Percentiles rank a stretch among this genome's conserved stretches.
Conservation (phyloP, 176 grass and related monocot genomes). For the Pontederia crassipes region DNA sequence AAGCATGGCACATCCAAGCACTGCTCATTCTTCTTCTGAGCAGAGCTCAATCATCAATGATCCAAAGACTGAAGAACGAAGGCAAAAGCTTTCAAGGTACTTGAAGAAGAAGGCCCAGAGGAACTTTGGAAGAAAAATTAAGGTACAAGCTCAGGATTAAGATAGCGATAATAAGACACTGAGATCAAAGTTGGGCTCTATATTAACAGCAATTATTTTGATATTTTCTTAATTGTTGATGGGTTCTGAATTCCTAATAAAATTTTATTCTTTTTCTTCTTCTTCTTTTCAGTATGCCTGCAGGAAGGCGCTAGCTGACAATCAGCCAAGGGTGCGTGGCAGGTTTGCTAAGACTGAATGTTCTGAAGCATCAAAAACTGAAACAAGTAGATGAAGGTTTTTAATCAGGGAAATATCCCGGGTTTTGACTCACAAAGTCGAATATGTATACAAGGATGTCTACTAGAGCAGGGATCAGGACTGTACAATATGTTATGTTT, state of each 20-base stretch:
- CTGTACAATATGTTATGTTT: no score
- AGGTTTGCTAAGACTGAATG: conserved; percentile 86
- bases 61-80: conserved; percentile 70
- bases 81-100: conserved; percentile 92
- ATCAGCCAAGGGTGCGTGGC: conserved; percentile 85
- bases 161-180: no score
- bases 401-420: no score
- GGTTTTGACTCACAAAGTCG: no score
- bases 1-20: conserved; percentile 28
- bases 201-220: no score
- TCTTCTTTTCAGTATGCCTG: conserved; percentile 53
- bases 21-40: conserved; percentile 36
- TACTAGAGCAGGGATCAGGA: no score
- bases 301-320: conserved; percentile 89
- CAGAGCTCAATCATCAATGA: conserved; percentile 61
- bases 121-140: conserved; percentile 98
- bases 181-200: no score
- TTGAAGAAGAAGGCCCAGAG: conserved; percentile 94
- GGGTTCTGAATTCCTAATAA: no score
- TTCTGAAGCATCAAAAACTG: conserved; percentile 30
- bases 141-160: conserved; percentile 29
- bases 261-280: no score
- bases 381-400: conserved; percentile 19
- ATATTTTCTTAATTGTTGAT: no score
- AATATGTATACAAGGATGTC: no score